Percentiles rank a stretch among this genome's conserved stretches.
These are phyloP conservation scores for Sporothrix humicola DNA, from an alignment of 2,329 filamentous ascomycete genomes.

Conservation along the genomic window DNA sequence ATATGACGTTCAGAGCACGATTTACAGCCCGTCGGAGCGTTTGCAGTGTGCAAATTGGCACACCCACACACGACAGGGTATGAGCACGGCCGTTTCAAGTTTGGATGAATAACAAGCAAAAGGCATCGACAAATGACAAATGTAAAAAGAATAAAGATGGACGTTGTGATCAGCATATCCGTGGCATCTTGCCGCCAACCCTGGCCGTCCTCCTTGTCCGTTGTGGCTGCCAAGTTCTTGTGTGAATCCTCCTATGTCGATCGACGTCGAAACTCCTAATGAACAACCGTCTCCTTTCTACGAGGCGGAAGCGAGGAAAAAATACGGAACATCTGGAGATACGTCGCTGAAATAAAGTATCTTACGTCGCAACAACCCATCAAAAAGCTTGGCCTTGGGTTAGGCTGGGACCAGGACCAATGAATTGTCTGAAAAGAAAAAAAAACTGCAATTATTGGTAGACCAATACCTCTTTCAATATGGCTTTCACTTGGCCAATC, in stretches of 20 bases:
- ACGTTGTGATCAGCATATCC: neutral
- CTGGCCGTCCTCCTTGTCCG: neutral
- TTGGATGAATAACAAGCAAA: neutral
- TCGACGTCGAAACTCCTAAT: neutral
- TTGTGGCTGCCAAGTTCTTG: neutral
- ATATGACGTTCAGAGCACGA: no score
- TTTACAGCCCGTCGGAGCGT: no score
- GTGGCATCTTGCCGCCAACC: neutral
- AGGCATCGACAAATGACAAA: neutral
- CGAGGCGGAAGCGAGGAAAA: neutral
- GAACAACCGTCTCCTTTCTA: neutral
- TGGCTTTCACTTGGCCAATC: neutral
- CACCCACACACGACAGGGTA: neutral
- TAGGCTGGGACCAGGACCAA: neutral
- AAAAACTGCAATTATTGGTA: slow-evolving; percentile 7
- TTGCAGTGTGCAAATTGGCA: neutral
- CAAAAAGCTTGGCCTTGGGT: slow-evolving; percentile 6
- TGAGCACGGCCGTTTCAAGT: neutral
- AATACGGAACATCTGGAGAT: neutral
- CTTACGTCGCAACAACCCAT: neutral
- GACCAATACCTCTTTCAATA: slow-evolving; percentile 1
- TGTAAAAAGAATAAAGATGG: neutral
- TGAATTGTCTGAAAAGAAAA: neutral
- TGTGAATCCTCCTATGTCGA: neutral
- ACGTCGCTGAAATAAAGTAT: slow-evolving; percentile 7